Evolutionary conservation across 1,139 yeast species (phyloP), one percentile per base, ranked within the genome.

Genomic region (Saccharomycopsis hybrid): DNA sequence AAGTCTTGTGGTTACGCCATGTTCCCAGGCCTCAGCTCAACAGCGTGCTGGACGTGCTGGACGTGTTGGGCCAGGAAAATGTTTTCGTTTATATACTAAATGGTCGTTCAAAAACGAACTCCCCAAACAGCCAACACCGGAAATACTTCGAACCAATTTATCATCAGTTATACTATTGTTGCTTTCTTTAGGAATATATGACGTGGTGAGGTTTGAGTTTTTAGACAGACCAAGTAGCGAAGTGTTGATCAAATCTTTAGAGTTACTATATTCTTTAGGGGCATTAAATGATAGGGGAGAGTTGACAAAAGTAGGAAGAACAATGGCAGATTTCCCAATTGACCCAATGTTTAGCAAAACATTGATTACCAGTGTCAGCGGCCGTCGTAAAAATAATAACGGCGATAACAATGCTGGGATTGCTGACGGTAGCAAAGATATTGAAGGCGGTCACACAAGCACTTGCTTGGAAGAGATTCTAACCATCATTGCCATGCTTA

Each of bases 31-130:
- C 0, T 87, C 95, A 36, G 97, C 97, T 0, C 90, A 89, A 57
- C 99, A 92, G 67, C 71, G 99, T 55, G 94, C 96, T 1, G 98
- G 98, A 51, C 78, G 98, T 67, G 98, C 97, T 0, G 98, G 98
- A 5, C 81, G 98, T 70, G 86, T 89, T 4, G 96, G 96, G 0
- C 95, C 97, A 0, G 98, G 98, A 0, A 89, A 88, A 63, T 92
- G 98, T 63, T 94, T 83, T 62, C 67, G 98, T 46, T 68, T 94
- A 28, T 92, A 77, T 62, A 90, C 98, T 0, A 89, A 87, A 62
- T 82, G 92, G 81, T 82, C 96, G 0, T 92, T 80, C 60, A 72
- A 76, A 57, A 76, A 87, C 59, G 97, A 89, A 59, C 66, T 90
- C 49, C 87, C 87, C 9, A 69, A 74, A 3, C 85, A 83, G 62